Base-by-base conservation (phyloP, 2,329 filamentous ascomycete species). In the Thermoascus crustaceus region DNA sequence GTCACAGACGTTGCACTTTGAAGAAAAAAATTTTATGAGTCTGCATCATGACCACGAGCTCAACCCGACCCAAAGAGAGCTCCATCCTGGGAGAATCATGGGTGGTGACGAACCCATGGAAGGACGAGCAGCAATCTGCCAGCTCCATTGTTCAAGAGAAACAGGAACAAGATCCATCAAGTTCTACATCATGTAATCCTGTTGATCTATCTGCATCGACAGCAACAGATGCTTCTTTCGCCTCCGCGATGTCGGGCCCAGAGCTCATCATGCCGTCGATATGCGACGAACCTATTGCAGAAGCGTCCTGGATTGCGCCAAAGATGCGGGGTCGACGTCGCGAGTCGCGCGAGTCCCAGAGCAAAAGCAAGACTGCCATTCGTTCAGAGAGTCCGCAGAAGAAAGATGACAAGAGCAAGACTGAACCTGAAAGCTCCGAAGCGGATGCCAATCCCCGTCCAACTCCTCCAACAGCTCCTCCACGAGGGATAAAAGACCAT, bases 251-350 rank as follows among this genome's bases (percentile, higher is more conserved):
- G 29, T 50, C 56, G 8, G 59, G 59, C 4, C 58, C 59, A 2
- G 58, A 62, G 36, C 52, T 63, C 5, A 57, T 63, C 14, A 63
- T 63, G 59, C 59, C 59, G 3, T 61, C 59, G 4, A 60, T 63
- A 30, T 54, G 52, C 41, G 57, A 61, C 32, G 47, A 49, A 3
- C 49, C 54, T 5, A 48, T 54, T 24, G 44, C 50, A 14, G 55
- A 60, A 32, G 50, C 39, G 16, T 60, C 56, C 22, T 60, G 56
- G 56, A 43, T 59, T 16, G 53, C 50, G 16, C 53, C 55, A 14
- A 39, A 42, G 16, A 26, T 54, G 13, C 52, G 46, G 30, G 32
- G 41, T 4, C 41, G 43, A 10, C 32, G 18, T 6, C 42, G 47
- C 24, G 22, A 37, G 20, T 29, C 25, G n/a, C 30, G 29, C 16